Base-by-base conservation (phyloP, 2,329 filamentous ascomycete genomes). In the Ascochyta rabiei region DNA sequence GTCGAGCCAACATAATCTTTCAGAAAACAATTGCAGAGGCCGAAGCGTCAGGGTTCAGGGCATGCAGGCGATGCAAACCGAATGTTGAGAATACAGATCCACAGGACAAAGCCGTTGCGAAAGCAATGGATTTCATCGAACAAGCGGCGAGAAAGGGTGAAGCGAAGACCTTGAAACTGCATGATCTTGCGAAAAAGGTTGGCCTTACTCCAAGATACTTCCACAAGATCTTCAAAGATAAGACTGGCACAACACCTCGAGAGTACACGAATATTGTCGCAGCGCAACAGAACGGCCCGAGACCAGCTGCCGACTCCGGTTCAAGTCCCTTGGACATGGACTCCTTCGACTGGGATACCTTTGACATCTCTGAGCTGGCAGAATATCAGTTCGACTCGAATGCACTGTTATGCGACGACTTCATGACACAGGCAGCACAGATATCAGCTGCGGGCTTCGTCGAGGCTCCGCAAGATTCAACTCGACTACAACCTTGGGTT, bases 11-110 rank as follows among this genome's bases (percentile, higher is more conserved):
- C 18, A 77, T 90, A 28, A 72, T 75, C 28, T 88, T 86, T 71
- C 85, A 80, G 70, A 67, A 78, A 15, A 77, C 73, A 0, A 64
- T 76, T 0, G 56, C 66, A 0, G 75, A 80, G 26, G 86, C 86
- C 1, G 77, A 79, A 60, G 66, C 70, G 10, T 78, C 76, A 15
- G 68, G 84, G 1, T 87, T 80, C 63, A 76, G 84, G 21, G 74
- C 84, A 0, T 87, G 85, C 72, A 86, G 84, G 70, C 76, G 84
- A 15, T 86, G 84, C 70, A 77, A 78, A 54, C 84, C 79, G 48
- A 74, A 81, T 18, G 54, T 48, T 6, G 64, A 64, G 2, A 48
- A 76, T 63, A 63, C 73, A 53, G 69, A 82, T 73, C 78, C 78
- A 63, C 56, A 80, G 50, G 78, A 78, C 38, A 67, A 63, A 6